These are phyloP conservation scores for Salmacisia buchloeana DNA, from an alignment of 1,284 basidiomycete species.

Conservation along the genomic window DNA sequence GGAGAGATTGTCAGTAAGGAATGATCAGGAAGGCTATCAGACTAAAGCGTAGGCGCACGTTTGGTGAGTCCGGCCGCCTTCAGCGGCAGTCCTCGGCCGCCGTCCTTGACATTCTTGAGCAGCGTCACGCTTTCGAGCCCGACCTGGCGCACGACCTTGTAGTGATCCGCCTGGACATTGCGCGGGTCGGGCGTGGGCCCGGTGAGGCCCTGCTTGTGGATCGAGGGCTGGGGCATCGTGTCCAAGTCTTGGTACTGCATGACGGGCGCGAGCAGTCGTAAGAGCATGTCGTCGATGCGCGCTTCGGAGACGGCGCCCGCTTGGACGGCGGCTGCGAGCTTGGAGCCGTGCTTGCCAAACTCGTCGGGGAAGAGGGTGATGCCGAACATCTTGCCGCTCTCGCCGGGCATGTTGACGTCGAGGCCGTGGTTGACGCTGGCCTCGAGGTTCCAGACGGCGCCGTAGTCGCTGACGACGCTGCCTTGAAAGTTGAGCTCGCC, in stretches of 20 bases:
- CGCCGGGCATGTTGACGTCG: constrained; percentile 57
- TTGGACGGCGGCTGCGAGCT: constrained; percentile 62
- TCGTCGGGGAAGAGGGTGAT: constrained; percentile 51
- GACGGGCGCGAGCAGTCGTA: constrained; percentile 44
- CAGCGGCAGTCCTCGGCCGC: constrained; percentile 22
- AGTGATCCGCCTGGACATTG: constrained; percentile 34
- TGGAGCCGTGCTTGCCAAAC: constrained; percentile 50
- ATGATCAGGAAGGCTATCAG: background rate
- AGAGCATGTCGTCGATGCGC: constrained; percentile 55
- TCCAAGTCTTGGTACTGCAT: constrained; percentile 32
- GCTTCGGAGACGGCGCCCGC: constrained; percentile 64
- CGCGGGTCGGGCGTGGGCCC: constrained; percentile 16
- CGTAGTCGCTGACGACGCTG: constrained; percentile 55
- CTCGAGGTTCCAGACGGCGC: background rate
- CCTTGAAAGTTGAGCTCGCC: constrained; percentile 73
- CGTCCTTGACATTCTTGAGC: constrained; percentile 31
- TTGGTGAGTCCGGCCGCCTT: constrained; percentile 9
- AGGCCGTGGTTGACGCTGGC: constrained; percentile 61
- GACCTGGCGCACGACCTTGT: constrained; percentile 29
- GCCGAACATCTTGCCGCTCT: constrained; percentile 4
- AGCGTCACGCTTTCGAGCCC: constrained; percentile 32
- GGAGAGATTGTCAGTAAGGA: background rate
- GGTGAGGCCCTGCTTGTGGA: constrained; percentile 27
- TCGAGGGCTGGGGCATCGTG: constrained; percentile 24
- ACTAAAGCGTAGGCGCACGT: background rate